Base-by-base conservation (phyloP, 208 protist genomes). In the Porcisia hertigi region DNA sequence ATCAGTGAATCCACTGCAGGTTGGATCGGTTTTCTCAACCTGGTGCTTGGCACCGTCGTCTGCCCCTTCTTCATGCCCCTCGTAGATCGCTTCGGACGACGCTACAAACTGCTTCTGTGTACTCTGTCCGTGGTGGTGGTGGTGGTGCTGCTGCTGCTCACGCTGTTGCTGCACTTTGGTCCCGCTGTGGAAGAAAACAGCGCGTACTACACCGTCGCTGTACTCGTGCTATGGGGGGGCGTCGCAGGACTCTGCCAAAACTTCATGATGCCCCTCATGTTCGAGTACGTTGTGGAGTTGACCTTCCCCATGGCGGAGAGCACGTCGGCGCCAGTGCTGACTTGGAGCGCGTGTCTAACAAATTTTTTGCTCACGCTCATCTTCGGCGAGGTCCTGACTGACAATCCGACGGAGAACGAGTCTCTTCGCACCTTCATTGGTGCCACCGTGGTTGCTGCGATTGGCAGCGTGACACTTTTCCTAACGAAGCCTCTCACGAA, bases 221-320 rank as follows among this genome's bases (percentile, higher is more conserved):
- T 83, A 1, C 92, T 94, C 81, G 54, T 91, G 65, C 76, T 86
- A 1, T 92, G 86, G 86, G 88, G 87, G 55, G 88, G 86, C 12
- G 63, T 94, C 1, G 84, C 87, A 1, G 90, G 90, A 0, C 34
- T 95, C 1, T 95, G 86, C 49, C 88, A 92, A 77, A 95, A 95
- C 76, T 89, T 90, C 47, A 90, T 92, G 85, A 91, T 95, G 86
- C 90, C 90, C 9, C 75, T 95, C 62, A 89, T 92, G 84, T 95
- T 93, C 80, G 88, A 95, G 77, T 95, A 89, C 81, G 90, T 91
- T 4, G 84, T 95, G 64, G 90, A 95, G 83, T 76, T 95, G 12
- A 95, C 90, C 25, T 95, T 93, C 76, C 90, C 90, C 7, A 80
- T 93, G 82, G 77, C 79, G 9, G 90, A 95, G 80, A 89, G 83